Percentiles rank a stretch among this genome's conserved stretches.
These are phyloP conservation scores for Sporobolomyces phaffii DNA, from an alignment of 768 basidiomycete species.

Conservation along the genomic window DNA sequence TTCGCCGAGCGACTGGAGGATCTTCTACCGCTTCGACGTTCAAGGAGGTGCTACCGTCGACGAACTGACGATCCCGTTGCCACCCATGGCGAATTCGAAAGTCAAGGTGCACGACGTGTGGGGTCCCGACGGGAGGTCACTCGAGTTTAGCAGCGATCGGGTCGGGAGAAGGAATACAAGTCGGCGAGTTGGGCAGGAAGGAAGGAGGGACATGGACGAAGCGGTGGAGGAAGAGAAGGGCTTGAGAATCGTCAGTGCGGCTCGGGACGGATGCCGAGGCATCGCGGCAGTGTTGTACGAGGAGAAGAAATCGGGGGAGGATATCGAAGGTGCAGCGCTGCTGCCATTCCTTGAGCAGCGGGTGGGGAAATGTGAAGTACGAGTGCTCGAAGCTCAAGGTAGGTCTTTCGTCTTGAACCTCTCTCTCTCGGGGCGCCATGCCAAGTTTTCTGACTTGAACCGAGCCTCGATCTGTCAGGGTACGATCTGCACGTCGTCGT, in stretches of 20 bases:
- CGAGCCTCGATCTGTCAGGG: not conserved
- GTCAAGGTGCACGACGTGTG: slow-evolving; percentile 8
- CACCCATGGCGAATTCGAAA: not conserved
- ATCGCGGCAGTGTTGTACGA: slow-evolving; percentile 1
- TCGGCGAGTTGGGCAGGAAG: too few relatives aligned
- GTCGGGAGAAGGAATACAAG: too few relatives aligned
- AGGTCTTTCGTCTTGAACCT: not conserved
- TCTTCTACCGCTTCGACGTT: slow-evolving; percentile 11
- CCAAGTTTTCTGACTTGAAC: too few relatives aligned
- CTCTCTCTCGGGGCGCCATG: too few relatives aligned
- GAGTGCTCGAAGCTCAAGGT: slow-evolving; percentile 10
- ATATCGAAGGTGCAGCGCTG: not conserved
- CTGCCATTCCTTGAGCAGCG: not conserved
- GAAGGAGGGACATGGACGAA: not conserved
- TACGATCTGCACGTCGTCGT: not conserved
- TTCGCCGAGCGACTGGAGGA: not conserved
- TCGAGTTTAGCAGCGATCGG: not conserved
- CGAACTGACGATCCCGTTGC: not conserved
- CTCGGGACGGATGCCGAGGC: too few relatives aligned
- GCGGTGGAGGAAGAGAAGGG: not conserved
- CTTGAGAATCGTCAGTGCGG: not conserved
- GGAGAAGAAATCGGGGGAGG: not conserved
- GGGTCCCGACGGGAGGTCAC: not conserved
- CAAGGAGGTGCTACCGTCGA: not conserved
- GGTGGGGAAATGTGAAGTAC: slow-evolving; percentile 7